Base-by-base conservation (phyloP, 2,329 filamentous ascomycete genomes). In the Nemania abortiva region DNA sequence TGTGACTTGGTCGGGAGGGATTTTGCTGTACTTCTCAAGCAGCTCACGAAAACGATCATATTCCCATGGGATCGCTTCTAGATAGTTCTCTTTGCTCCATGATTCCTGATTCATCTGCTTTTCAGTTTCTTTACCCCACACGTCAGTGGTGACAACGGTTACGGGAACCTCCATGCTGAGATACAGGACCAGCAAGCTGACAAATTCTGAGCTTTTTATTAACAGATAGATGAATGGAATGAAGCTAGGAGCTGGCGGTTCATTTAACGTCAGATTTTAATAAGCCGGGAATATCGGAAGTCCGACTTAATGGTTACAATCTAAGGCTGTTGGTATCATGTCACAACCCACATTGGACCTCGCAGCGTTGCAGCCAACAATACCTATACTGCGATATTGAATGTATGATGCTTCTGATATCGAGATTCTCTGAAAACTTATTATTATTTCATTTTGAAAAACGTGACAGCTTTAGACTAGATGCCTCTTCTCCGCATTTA, bases 111-210 rank as follows among this genome's bases (percentile, higher is more conserved):
- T 47, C 20, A 68, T 39, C 18, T 65, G 49, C 37, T 56, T 45
- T 49, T 68, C 66, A 13, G 37, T 39, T n/a, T 64, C 66, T 29
- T 52, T 55, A 11, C 66, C 66, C 66, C 66, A 68, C 34, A 50
- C 61, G 1, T 55, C 50, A 3, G 49, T 47, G 13, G 5, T 15
- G 39, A 39, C 49, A 49, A n/a, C 10, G 31, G 31, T 11, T 39
- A 55, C 24, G 18, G 27, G 15, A 34, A 10, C 52, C 20, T 61
- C 61, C 66, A 68, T 68, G 37, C 56, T n/a, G 13, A 18, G 13
- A 13, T 22, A 13, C 29, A 27, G 7, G 18, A 10, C n/a, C 11
- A 27, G n/a, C 29, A 22, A 37, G 31, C 7, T 29, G 4, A 47
- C 4, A n/a, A 47, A 7, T 47, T n/a, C 4, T 47, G 7, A 5